A percentile compares a stretch with the other conserved stretches of the same genome.
phyloP scores from a whole-genome alignment of 1,139 yeast genomes.

The Taphrina pruni region DNA sequence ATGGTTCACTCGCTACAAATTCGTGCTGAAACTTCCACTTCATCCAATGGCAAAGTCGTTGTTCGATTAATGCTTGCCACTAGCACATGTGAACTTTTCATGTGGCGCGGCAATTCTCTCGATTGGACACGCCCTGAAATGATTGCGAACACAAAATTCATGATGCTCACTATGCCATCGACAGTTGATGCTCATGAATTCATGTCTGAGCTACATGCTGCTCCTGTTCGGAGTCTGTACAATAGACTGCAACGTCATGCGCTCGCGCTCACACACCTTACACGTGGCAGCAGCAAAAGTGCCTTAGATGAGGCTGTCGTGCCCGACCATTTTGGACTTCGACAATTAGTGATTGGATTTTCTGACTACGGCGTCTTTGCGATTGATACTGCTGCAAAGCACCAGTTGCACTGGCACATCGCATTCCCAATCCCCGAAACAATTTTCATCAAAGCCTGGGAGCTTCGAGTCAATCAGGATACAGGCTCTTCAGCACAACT shows the following conservation, averaged over 20 bases:
- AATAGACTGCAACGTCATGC: not conserved
- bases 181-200: not conserved
- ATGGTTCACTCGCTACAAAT: not conserved
- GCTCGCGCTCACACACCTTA: not conserved
- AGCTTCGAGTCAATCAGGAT: not conserved
- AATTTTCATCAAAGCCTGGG: not conserved
- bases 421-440: not conserved
- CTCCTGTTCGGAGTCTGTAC: not conserved
- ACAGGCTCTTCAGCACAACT: not conserved
- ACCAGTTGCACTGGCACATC: slow-evolving; percentile 56
- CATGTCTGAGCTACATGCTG: not conserved
- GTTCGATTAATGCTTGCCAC: slow-evolving; percentile 35
- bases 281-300: not conserved
- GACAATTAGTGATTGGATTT: slow-evolving; percentile 58
- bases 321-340: slow-evolving; percentile 58
- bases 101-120: slow-evolving; percentile 35
- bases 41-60: slow-evolving; percentile 6
- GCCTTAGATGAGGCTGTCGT: not conserved
- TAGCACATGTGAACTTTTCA: slow-evolving; percentile 18
- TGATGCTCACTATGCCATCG: slow-evolving; percentile 49
- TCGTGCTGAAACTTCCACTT: slow-evolving; percentile 16
- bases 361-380: slow-evolving; percentile 57
- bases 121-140: slow-evolving; percentile 61
- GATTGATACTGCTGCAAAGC: slow-evolving; percentile 54
- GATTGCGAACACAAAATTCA: slow-evolving; percentile 54